These are phyloP conservation scores for Claviceps africana DNA, from an alignment of 2,329 filamentous ascomycete genomes.

Conservation along the genomic window DNA sequence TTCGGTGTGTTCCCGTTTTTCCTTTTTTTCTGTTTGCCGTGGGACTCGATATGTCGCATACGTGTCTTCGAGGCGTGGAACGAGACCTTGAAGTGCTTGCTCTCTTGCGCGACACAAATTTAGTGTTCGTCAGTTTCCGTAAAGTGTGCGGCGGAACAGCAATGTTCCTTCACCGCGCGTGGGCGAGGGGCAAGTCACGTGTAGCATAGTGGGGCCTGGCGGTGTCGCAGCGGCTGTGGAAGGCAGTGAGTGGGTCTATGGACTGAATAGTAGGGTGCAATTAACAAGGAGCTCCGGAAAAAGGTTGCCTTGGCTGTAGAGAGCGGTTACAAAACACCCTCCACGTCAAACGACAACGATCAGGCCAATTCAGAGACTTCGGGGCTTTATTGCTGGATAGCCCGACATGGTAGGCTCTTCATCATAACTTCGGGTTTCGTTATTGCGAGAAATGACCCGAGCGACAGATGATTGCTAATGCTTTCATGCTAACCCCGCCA, in stretches of 20 bases:
- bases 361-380: conserved; percentile 1
- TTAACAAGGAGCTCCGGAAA: conserved; percentile 11
- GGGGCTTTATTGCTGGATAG: conserved; percentile 1
- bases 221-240: background rate
- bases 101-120: conserved; percentile 19
- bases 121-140: conserved; percentile 22
- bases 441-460: background rate
- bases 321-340: conserved; percentile 5
- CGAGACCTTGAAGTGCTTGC: background rate
- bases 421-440: background rate
- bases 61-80: background rate
- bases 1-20: background rate
- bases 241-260: background rate
- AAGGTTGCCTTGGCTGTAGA: conserved; percentile 12
- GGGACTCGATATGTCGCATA: conserved; percentile 1
- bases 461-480: background rate
- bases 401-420: conserved; percentile 1
- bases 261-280: background rate
- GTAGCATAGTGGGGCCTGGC: conserved; percentile 9
- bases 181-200: conserved; percentile 29
- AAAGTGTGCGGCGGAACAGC: conserved; percentile 29
- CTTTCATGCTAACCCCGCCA: conserved; percentile 11
- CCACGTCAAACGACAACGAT: conserved; percentile 5
- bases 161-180: conserved; percentile 21
- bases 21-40: background rate